Conservation (phyloP, 495 filamentous ascomycete species). For the Cladorrhinum samala region DNA sequence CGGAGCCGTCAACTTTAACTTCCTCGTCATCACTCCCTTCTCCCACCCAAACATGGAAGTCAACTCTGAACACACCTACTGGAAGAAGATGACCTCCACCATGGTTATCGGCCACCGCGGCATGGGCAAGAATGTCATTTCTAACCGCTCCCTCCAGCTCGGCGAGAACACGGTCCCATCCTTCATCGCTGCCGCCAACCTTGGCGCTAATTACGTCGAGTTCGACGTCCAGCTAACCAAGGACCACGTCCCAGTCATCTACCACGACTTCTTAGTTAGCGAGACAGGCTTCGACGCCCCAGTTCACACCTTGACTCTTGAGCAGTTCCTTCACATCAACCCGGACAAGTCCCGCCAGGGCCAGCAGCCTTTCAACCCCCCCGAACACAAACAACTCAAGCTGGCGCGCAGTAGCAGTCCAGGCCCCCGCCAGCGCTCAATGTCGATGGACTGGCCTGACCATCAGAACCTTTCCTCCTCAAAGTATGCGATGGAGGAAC, state of each 20-base stretch:
- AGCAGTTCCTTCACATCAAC: constrained; percentile 88
- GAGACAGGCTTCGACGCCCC: constrained; percentile 98
- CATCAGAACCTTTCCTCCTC: constrained; percentile 6
- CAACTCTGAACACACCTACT: constrained; percentile 86
- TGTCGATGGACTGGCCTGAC: constrained; percentile 38
- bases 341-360: constrained; percentile 34
- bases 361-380: constrained; percentile 10
- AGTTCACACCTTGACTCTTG: constrained; percentile 87
- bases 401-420: constrained; percentile 29
- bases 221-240: constrained; percentile 97
- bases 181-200: constrained; percentile 90
- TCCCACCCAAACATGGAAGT: constrained; percentile 88
- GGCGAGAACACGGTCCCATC: constrained; percentile 95
- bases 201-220: constrained; percentile 89
- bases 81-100: constrained; percentile 63
- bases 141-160: constrained; percentile 79
- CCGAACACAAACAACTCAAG: constrained; percentile 22
- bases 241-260: constrained; percentile 97
- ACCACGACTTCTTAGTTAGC: constrained; percentile 97
- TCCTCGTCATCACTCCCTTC: constrained; percentile 91
- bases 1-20: constrained; percentile 92
- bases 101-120: constrained; percentile 96
- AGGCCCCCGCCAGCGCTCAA: constrained; percentile 38
- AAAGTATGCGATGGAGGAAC: constrained; percentile 64
- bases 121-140: constrained; percentile 81